A percentile compares a stretch with the other conserved stretches of the same genome.
Evolutionary conservation across 106 monocot genomes (phyloP).

Genomic region (Dendrobium officinale): DNA sequence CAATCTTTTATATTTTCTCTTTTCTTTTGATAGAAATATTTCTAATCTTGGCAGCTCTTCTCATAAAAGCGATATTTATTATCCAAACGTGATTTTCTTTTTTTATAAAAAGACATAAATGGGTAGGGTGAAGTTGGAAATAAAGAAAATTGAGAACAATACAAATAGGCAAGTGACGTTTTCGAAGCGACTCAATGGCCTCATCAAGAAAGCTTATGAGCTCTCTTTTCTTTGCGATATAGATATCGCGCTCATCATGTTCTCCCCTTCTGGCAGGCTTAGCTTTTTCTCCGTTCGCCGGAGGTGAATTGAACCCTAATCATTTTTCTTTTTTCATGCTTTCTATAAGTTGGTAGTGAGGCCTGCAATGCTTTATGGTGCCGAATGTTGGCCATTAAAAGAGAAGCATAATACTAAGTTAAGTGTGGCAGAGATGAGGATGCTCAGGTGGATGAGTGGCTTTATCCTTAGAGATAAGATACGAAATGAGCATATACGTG

Average conservation of each 20-base stretch:
- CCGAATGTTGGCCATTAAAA: no score
- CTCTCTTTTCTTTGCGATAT: conserved; percentile 90
- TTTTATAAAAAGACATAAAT: conserved; percentile 19
- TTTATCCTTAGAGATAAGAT: no score
- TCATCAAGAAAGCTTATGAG: conserved; percentile 93
- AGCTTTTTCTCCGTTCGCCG: conserved; percentile 77
- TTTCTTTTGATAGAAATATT: background rate
- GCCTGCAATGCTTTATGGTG: no score
- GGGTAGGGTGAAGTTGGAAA: conserved; percentile 84
- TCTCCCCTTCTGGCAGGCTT: conserved; percentile 74
- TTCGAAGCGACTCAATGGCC: conserved; percentile 83
- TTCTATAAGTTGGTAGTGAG: no score
- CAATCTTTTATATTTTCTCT: background rate
- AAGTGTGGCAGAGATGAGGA: no score
- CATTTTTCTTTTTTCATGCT: background rate
- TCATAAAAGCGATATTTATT: no score
- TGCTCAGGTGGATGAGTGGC: no score
- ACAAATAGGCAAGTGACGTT: conserved; percentile 84
- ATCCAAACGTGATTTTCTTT: background rate
- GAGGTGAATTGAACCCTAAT: conserved; percentile 18
- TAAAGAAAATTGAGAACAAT: conserved; percentile 80
- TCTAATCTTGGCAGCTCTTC: background rate
- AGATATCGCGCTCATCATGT: conserved; percentile 83
- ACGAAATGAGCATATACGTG: no score
- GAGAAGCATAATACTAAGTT: no score